A percentile compares a stretch with the other conserved stretches of the same genome.
Conservation (phyloP, 2,329 filamentous ascomycete species). For the Colletotrichum higginsianum region DNA sequence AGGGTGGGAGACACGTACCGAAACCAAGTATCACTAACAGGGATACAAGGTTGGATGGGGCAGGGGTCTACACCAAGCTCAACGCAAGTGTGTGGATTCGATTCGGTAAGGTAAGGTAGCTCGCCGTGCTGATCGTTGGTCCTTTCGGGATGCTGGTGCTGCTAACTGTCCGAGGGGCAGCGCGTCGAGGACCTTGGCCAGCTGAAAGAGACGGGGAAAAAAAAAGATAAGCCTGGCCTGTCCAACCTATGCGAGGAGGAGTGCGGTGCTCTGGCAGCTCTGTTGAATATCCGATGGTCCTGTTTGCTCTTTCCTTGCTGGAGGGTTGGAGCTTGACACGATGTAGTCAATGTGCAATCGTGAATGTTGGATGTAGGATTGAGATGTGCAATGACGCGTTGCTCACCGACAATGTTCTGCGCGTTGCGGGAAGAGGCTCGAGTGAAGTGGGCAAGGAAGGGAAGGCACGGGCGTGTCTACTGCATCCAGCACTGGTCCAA, state of each 20-base stretch:
- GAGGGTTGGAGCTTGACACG: not conserved
- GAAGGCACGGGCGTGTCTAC: constrained; percentile 4
- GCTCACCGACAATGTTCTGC: not conserved
- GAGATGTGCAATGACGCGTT: constrained; percentile 19
- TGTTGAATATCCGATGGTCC: constrained; percentile 18
- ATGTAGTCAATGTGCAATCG: not conserved
- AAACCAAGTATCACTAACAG: constrained; percentile 22
- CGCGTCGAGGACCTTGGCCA: constrained; percentile 32
- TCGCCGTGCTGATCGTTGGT: constrained; percentile 32
- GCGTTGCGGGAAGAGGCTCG: not conserved
- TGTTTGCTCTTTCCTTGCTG: not conserved
- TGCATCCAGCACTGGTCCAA: not conserved
- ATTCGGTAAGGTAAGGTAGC: constrained; percentile 27
- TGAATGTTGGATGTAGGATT: not conserved
- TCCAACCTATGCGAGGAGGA: not conserved
- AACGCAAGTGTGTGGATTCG: constrained; percentile 39
- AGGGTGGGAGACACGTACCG: constrained; percentile 7
- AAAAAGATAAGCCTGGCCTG: not conserved
- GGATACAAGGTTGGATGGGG: constrained; percentile 33
- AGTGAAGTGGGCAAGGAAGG: constrained; percentile 15
- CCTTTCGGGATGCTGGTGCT: constrained; percentile 37
- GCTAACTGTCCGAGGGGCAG: constrained; percentile 29
- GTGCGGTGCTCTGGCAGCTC: not conserved
- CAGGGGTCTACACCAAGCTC: constrained; percentile 43
- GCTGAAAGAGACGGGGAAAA: constrained; percentile 19